Evolutionary conservation across 192 early-diverging fungal genomes (phyloP), one percentile per base, ranked within the genome.

Genomic region (Phlyctochytrium planicorne): DNA sequence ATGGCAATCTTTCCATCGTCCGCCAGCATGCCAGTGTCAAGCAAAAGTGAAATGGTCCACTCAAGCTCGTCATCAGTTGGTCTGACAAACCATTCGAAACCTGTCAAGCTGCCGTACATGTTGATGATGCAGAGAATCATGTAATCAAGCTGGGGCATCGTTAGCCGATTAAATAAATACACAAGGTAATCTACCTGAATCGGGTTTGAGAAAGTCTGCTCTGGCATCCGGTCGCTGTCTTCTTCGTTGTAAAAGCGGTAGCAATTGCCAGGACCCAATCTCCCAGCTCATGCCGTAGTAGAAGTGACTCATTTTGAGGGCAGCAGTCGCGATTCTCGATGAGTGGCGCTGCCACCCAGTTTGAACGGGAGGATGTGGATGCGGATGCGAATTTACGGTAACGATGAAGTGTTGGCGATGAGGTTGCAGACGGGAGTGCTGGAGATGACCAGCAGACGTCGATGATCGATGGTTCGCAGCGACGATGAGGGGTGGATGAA

Each of bases 211-310:
- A 47, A 6, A 47, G 20, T 47, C 40, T 47, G 40, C 20, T 47
- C 40, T 20, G 40, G 40, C 6, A 47, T 6, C 40, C 10, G 10
- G 10, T 47, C 20, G 10, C 10, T 20, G 20, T 47, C 40, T 20
- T 47, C 40, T 67, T 92, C 87, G 0, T 95, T 99, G 66, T 94
- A 99, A 63, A 99, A 80, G 29, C 95, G 86, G 78, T 96, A 99
- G 75, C 95, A 96, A 72, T 97, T 97, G 40, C 97, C 97, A 1
- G 96, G 95, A 0, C 96, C 96, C 2, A 92, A 90, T 36, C 97
- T 85, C 30, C 97, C 97, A 16, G 97, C 97, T 62, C 97, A n/a
- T n/a, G n/a, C n/a, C n/a, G n/a, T n/a, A n/a, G n/a, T n/a, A n/a
- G n/a, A n/a, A n/a, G n/a, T n/a, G n/a, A n/a, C n/a, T n/a, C n/a